These are phyloP conservation scores for Usnea hakonensis DNA, from an alignment of 495 filamentous ascomycete genomes.

Conservation along the genomic window DNA sequence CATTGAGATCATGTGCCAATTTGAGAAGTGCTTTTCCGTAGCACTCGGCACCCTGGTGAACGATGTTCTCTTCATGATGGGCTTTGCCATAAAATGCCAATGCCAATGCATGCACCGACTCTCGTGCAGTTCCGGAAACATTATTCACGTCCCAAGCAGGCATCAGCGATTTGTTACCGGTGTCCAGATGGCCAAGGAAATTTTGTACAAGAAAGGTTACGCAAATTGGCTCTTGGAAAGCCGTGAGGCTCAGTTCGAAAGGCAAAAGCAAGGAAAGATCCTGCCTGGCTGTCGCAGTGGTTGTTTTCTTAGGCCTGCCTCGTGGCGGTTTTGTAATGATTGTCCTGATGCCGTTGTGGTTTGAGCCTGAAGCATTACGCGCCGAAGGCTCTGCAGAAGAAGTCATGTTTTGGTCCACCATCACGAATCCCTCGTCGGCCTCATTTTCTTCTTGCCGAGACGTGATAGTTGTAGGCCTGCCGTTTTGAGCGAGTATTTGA, in stretches of 20 bases:
- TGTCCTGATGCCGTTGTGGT: neutral
- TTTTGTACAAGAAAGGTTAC: conserved; percentile 10
- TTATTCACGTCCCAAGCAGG: neutral
- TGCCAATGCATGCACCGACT: conserved; percentile 6
- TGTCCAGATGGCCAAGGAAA: conserved; percentile 9
- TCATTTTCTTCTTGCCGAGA: neutral
- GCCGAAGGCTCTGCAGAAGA: neutral
- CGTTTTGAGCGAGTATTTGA: neutral
- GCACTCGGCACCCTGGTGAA: conserved; percentile 5
- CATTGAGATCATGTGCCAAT: conserved; percentile 2
- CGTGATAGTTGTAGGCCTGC: neutral
- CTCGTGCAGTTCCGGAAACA: neutral
- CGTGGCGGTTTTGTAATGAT: neutral
- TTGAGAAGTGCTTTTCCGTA: conserved; percentile 12
- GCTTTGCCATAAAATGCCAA: conserved; percentile 13
- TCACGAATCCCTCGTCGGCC: neutral
- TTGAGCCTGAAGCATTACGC: neutral
- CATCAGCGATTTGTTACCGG: conserved; percentile 4
- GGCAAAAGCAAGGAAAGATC: neutral
- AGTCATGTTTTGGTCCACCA: neutral
- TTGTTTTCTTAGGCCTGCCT: neutral
- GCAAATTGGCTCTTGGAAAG: neutral
- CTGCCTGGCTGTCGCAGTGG: neutral
- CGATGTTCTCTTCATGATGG: conserved; percentile 4
- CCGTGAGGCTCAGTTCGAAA: neutral